phyloP scores from a whole-genome alignment of 2,329 filamentous ascomycete genomes.

The Ilyonectria sp. region DNA sequence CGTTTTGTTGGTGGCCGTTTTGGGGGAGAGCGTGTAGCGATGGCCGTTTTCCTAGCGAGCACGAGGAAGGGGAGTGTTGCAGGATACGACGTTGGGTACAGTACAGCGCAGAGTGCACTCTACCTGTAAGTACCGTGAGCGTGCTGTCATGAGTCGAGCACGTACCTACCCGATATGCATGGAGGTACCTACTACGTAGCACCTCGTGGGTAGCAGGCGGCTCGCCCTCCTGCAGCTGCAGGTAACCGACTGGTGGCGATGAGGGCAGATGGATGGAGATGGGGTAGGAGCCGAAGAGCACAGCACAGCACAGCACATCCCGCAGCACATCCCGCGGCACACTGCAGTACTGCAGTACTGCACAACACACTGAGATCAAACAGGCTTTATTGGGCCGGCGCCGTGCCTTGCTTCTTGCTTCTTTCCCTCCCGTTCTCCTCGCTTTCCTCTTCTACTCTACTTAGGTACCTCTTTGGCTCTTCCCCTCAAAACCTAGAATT shows the following conservation, averaged over 20 bases:
- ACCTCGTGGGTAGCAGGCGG: not conserved
- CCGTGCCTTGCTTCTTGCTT: constrained; percentile 6
- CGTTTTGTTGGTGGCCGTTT: not conserved
- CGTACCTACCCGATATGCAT: too few species aligned
- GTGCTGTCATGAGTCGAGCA: not conserved
- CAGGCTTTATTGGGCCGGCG: constrained; percentile 7
- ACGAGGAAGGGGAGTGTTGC: not conserved
- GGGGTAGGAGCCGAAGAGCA: not conserved
- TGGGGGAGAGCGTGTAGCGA: not conserved
- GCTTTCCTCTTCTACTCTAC: not conserved
- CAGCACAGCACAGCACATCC: constrained; percentile 13
- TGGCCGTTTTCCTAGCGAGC: not conserved
- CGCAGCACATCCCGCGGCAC: constrained; percentile 2
- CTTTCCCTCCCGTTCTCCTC: not conserved
- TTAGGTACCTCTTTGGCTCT: not conserved
- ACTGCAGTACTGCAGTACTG: constrained; percentile 3
- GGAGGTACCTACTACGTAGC: not conserved
- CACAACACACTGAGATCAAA: not conserved
- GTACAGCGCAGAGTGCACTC: not conserved
- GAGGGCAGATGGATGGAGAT: not conserved
- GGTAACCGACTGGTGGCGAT: not conserved
- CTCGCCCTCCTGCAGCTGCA: not conserved
- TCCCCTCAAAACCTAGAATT: not conserved
- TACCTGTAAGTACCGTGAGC: not conserved
- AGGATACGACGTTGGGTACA: not conserved